Evolutionary conservation across 495 filamentous ascomycete species (phyloP).

Genomic region (Neurospora terricola): DNA sequence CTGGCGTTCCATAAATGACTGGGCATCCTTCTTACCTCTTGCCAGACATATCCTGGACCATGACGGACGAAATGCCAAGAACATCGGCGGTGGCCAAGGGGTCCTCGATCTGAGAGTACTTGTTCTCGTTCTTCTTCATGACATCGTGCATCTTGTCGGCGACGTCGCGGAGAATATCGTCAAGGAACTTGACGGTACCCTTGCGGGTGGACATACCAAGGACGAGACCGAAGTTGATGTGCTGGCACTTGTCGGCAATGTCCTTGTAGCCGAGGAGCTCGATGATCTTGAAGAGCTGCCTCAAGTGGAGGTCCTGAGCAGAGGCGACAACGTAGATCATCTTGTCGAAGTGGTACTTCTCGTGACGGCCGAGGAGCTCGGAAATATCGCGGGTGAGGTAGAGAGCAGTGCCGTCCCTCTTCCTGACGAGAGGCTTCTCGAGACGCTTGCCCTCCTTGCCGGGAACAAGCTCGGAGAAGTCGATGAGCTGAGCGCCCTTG

Average conservation of each 20-base stretch:
- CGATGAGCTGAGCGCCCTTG: constrained; percentile 79
- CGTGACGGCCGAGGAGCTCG: constrained; percentile 47
- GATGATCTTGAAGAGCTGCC: constrained; percentile 56
- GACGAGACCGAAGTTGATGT: constrained; percentile 56
- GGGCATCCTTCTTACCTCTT: constrained; percentile 39
- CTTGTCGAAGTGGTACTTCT: constrained; percentile 56
- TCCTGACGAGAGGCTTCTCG: constrained; percentile 45
- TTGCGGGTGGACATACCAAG: constrained; percentile 54
- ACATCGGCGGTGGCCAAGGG: constrained; percentile 45
- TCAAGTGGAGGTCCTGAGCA: constrained; percentile 50
- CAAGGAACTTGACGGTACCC: constrained; percentile 44
- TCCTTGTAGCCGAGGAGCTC: constrained; percentile 50
- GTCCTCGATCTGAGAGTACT: constrained; percentile 50
- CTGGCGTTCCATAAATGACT: background rate
- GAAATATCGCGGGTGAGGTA: constrained; percentile 60
- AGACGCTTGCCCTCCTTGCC: constrained; percentile 49
- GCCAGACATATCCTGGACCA: constrained; percentile 58
- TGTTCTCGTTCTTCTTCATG: constrained; percentile 51
- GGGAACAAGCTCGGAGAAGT: constrained; percentile 66
- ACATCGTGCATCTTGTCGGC: constrained; percentile 56
- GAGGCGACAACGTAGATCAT: constrained; percentile 62
- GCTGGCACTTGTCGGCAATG: constrained; percentile 45
- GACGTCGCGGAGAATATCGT: constrained; percentile 53
- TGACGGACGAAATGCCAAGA: constrained; percentile 52
- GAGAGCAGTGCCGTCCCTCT: constrained; percentile 52